Conservation (phyloP, 371 early-diverging fungal species). For the Mortierella sp. region DNA sequence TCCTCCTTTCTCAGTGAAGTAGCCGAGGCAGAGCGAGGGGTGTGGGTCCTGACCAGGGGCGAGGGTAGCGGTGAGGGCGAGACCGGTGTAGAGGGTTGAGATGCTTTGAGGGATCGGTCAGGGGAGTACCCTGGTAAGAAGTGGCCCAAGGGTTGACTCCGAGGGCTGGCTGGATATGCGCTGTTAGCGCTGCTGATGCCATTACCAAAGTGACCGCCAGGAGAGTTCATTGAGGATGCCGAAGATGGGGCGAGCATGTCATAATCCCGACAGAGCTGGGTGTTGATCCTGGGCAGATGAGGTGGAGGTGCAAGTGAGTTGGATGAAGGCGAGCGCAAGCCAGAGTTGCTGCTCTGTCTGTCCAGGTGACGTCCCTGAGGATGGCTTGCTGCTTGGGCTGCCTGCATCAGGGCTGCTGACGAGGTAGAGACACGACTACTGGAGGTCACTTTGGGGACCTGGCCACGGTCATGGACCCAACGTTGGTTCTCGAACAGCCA, state of each 20-base stretch:
- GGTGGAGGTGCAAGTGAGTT: conserved; percentile 5
- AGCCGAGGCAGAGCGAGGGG: conserved; percentile 20
- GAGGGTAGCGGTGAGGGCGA: conserved; percentile 46
- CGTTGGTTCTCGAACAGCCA: conserved; percentile 68
- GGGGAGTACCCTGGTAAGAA: conserved; percentile 25
- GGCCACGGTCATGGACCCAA: conserved; percentile 57
- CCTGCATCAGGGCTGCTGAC: conserved; percentile 26
- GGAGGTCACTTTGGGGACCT: conserved; percentile 36
- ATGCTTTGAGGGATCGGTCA: conserved; percentile 18
- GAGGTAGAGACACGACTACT: conserved; percentile 25
- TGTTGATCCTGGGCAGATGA: conserved; percentile 42
- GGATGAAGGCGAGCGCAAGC: conserved; percentile 8
- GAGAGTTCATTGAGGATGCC: conserved; percentile 21
- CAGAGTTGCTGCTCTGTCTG: background rate
- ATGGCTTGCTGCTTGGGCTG: conserved; percentile 14
- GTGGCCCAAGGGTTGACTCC: background rate
- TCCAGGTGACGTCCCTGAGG: conserved; percentile 12
- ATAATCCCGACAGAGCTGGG: conserved; percentile 23
- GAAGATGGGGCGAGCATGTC: conserved; percentile 12
- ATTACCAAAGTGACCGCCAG: no score
- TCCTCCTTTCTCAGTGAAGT: conserved; percentile 24
- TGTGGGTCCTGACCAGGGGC: conserved; percentile 27
- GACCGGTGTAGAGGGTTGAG: conserved; percentile 42
- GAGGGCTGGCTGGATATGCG: background rate
- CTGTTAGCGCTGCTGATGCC: no score